Base-by-base conservation (phyloP, 1,139 yeast species). In the Lizanozyma gosingica region DNA sequence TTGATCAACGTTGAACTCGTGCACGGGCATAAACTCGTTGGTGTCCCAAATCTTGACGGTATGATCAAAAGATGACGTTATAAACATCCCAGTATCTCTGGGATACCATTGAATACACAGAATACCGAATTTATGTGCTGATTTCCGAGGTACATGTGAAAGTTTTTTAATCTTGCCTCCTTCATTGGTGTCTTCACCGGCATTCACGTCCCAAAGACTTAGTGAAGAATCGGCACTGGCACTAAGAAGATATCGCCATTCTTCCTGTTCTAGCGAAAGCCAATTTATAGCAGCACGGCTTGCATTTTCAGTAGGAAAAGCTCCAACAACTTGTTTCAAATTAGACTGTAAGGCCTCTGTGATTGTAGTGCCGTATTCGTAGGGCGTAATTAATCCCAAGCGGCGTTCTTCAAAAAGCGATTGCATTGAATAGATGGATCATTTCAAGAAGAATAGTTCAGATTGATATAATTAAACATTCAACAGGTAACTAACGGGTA, bases 41-140 rank as follows among this genome's bases (percentile, higher is more conserved):
- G 96, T 74, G 54, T 87, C 96, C 95, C 95, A 90, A 0, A 87
- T 69, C 46, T 82, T 84, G 22, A 88, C 76, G 0, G 78, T 72
- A 44, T 77, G 79, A 55, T 90, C 97, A 55, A 81, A 86, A 0
- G 95, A 85, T 0, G 88, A 78, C 2, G 88, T 73, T 9, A 87
- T 71, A 62, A 88, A 88, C 78, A 90, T 72, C 1, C 96, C 97
- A 18, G 81, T 78, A 57, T 90, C 97, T 40, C 67, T 67, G 0
- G 94, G 90, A 92, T 95, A 90, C 97, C 97, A 90, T 51, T 73
- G 70, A 1, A 86, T 67, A 15, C 76, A 64, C 0, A 95, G 83
- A 0, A 88, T 67, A 0, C 96, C 95, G 56, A 71, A 87, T 18
- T 63, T 59, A 55, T 90, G 97, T 2, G 70, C 81, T 1, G 68